Evolutionary conservation across 768 basidiomycete species (phyloP).

Genomic region (Hygrophoropsis aurantiaca): DNA sequence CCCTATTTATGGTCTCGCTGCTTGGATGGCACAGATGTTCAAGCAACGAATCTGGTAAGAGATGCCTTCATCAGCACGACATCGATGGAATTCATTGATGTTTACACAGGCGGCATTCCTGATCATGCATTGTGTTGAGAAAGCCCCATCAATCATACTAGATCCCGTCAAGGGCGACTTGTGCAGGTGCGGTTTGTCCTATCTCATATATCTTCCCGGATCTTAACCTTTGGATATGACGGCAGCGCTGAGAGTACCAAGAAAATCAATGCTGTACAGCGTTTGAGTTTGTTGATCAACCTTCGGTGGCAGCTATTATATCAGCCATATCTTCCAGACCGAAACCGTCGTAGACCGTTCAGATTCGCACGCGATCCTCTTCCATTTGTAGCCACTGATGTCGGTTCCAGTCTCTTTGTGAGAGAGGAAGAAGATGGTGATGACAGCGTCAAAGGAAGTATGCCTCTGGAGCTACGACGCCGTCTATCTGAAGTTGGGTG

Average conservation of each 20-base stretch:
- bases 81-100: background rate
- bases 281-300: constrained; percentile 55
- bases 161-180: constrained; percentile 54
- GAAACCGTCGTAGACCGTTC: constrained; percentile 62
- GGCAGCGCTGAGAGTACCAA: constrained; percentile 14
- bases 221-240: constrained; percentile 29
- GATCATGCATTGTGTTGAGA: constrained; percentile 74
- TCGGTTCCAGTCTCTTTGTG: constrained; percentile 62
- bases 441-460: constrained; percentile 47
- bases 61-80: background rate
- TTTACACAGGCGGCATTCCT: constrained; percentile 56
- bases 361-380: constrained; percentile 68
- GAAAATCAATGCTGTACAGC: constrained; percentile 52
- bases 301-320: constrained; percentile 72
- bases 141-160: constrained; percentile 46
- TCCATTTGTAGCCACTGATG: constrained; percentile 74
- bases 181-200: constrained; percentile 45
- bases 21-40: constrained; percentile 40
- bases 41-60: constrained; percentile 51
- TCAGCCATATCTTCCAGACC: constrained; percentile 60
- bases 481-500: constrained; percentile 75
- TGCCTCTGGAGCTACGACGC: constrained; percentile 65
- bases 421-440: constrained; percentile 56
- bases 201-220: constrained; percentile 31
- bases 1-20: constrained; percentile 59